phyloP scores from a whole-genome alignment of 805 yeast species.

The Candida quercuum region DNA sequence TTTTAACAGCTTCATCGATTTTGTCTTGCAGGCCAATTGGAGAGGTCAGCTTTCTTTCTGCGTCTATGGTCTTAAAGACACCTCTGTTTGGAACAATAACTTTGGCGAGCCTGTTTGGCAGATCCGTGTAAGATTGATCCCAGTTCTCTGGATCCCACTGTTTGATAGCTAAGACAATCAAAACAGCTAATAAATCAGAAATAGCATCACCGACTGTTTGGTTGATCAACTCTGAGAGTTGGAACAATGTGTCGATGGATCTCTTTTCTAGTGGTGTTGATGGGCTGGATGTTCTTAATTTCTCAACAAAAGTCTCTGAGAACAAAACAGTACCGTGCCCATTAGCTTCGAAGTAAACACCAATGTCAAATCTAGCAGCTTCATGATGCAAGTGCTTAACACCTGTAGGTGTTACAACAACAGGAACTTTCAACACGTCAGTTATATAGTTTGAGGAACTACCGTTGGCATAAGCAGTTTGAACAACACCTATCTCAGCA shows the following conservation, averaged over 20 bases:
- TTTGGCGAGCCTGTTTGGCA: conserved; percentile 82
- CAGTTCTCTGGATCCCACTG: conserved; percentile 61
- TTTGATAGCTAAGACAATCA: conserved; percentile 55
- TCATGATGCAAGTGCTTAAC: conserved; percentile 92
- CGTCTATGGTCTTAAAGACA: conserved; percentile 78
- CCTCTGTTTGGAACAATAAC: conserved; percentile 80
- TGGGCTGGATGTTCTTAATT: conserved; percentile 32
- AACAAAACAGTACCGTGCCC: conserved; percentile 98
- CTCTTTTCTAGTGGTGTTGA: conserved; percentile 37
- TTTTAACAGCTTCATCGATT: conserved; percentile 60
- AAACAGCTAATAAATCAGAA: conserved; percentile 79
- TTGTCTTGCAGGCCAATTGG: conserved; percentile 74
- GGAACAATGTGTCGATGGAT: conserved; percentile 49
- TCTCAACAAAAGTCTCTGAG: conserved; percentile 43
- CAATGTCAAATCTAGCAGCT: conserved; percentile 83
- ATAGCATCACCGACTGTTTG: conserved; percentile 99
- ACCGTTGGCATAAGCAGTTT: conserved; percentile 98
- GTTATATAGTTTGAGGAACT: conserved; percentile 71
- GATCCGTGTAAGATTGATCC: conserved; percentile 72
- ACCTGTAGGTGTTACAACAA: conserved; percentile 88
- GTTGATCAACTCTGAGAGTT: conserved; percentile 71
- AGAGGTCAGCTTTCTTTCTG: conserved; percentile 73
- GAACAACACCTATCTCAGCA: conserved; percentile 72
- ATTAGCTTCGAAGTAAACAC: conserved; percentile 95
- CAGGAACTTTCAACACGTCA: conserved; percentile 63